phyloP scores from a whole-genome alignment of 495 filamentous ascomycete species.

The Talaromyces liani region DNA sequence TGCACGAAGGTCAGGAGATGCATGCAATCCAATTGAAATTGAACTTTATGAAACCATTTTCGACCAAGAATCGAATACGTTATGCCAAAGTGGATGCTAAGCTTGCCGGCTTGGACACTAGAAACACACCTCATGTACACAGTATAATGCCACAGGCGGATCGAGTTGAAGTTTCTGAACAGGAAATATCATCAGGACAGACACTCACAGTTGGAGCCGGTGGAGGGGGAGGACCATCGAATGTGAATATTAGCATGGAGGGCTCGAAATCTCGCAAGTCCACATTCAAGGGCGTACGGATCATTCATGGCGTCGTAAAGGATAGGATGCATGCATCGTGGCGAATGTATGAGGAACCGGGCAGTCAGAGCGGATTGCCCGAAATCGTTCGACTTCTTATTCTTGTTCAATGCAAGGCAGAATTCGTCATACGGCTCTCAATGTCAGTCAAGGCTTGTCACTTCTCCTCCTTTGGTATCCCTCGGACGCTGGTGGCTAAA shows the following conservation, averaged over 20 bases:
- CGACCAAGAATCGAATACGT: neutral
- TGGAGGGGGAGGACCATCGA: neutral
- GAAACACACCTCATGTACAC: neutral
- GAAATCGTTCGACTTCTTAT: constrained; percentile 1
- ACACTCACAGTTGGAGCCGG: neutral
- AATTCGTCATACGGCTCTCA: neutral
- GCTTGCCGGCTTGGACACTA: neutral
- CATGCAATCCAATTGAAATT: constrained; percentile 3
- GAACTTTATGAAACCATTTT: constrained; percentile 7
- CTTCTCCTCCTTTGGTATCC: neutral
- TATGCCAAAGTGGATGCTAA: neutral
- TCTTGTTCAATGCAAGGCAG: neutral
- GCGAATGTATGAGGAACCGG: constrained; percentile 1
- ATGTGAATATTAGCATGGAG: constrained; percentile 2
- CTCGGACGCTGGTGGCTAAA: neutral
- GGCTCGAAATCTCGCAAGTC: constrained; percentile 5
- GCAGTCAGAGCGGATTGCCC: constrained; percentile 1
- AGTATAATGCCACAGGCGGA: constrained; percentile 3
- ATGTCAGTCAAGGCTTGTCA: constrained; percentile 1
- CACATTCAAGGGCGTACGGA: neutral
- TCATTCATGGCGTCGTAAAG: constrained; percentile 4
- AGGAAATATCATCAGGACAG: constrained; percentile 4
- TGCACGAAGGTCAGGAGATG: constrained; percentile 1
- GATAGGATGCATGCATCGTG: constrained; percentile 4
- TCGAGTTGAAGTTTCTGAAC: constrained; percentile 5